Conservation (phyloP, 805 yeast species). For the Metschnikowia shivogae region DNA sequence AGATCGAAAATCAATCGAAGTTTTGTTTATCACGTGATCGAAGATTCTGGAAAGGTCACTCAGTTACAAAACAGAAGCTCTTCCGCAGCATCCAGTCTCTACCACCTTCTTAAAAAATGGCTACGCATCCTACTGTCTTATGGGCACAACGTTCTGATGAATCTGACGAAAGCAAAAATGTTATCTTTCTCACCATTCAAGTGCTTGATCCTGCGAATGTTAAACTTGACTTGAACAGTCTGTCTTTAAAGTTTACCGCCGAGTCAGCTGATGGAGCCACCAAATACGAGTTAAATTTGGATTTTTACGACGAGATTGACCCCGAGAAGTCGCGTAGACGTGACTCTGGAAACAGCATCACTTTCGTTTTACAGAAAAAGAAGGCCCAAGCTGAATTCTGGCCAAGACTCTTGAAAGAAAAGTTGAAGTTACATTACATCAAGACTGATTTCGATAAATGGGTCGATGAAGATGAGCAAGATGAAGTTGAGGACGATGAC, state of each 20-base stretch:
- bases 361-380: slow-evolving; percentile 67
- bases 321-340: slow-evolving; percentile 57
- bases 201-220: slow-evolving; percentile 66
- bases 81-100: background rate
- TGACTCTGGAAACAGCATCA: slow-evolving; percentile 54
- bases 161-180: slow-evolving; percentile 67
- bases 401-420: slow-evolving; percentile 93
- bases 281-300: slow-evolving; percentile 63
- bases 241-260: slow-evolving; percentile 50
- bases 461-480: slow-evolving; percentile 99
- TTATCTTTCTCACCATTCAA: slow-evolving; percentile 68
- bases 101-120: slow-evolving; percentile 8
- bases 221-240: slow-evolving; percentile 56
- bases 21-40: slow-evolving; percentile 14
- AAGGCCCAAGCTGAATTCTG: slow-evolving; percentile 72
- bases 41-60: slow-evolving; percentile 16
- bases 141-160: slow-evolving; percentile 97
- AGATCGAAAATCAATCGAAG: background rate
- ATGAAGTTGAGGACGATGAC: slow-evolving; percentile 52
- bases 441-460: slow-evolving; percentile 96
- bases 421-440: slow-evolving; percentile 71
- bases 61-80: background rate
- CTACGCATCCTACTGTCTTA: slow-evolving; percentile 49
- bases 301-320: slow-evolving; percentile 73
- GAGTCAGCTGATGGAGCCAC: slow-evolving; percentile 41